phyloP scores from a whole-genome alignment of 2,329 filamentous ascomycete species.

The Cephalotrichum gorgonifer region DNA sequence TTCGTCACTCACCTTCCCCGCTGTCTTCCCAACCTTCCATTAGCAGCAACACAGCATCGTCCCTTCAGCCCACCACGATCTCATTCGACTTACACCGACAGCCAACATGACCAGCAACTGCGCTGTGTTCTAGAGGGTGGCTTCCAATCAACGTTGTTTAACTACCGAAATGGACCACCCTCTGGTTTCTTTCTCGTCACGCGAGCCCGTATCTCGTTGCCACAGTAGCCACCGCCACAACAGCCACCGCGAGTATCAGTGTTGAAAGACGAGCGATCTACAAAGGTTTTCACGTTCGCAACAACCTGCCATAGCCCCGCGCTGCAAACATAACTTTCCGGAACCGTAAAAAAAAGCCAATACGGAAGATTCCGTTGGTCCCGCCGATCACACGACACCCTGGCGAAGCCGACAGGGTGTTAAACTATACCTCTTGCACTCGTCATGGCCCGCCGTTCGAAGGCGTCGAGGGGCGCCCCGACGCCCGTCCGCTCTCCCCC shows the following conservation, averaged over 20 bases:
- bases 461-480: conserved; percentile 1
- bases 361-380: no score
- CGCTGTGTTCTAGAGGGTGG: conserved; percentile 40
- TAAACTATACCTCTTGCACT: neutral
- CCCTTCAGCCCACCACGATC: neutral
- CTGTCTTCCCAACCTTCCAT: no score
- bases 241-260: no score
- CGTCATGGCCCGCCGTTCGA: conserved; percentile 5
- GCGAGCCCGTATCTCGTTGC: conserved; percentile 3
- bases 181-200: conserved; percentile 26
- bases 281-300: no score
- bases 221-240: neutral
- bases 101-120: conserved; percentile 16
- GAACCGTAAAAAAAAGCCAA: no score
- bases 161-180: conserved; percentile 35
- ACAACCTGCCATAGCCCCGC: no score
- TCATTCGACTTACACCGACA: neutral
- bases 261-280: no score
- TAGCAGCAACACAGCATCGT: no score
- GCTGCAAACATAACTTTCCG: no score
- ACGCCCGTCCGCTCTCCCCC: neutral
- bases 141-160: conserved; percentile 18
- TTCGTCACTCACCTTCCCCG: no score
- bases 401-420: neutral
- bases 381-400: no score